Conservation (phyloP, 108 stramenopile genomes). For the Nitzschia inconspicua region DNA sequence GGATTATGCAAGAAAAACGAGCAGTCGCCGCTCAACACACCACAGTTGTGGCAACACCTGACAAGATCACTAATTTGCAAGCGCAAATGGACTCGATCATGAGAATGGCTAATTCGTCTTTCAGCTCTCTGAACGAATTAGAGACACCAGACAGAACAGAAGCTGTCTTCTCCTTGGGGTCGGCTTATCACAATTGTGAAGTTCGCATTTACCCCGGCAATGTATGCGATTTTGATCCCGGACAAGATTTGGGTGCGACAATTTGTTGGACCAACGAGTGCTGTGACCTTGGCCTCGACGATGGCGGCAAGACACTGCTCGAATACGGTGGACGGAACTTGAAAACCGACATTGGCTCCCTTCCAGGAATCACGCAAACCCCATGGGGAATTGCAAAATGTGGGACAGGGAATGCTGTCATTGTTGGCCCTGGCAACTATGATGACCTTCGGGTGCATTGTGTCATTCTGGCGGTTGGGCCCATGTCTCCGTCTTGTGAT, state of each 20-base stretch:
- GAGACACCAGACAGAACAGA: slow-evolving; percentile 12
- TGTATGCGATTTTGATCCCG: slow-evolving; percentile 29
- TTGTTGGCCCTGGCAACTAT: slow-evolving; percentile 38
- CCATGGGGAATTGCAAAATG: slow-evolving; percentile 33
- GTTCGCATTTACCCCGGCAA: slow-evolving; percentile 22
- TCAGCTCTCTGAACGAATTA: slow-evolving; percentile 18
- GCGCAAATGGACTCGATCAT: slow-evolving; percentile 30
- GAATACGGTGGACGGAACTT: slow-evolving; percentile 23
- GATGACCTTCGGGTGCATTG: slow-evolving; percentile 28
- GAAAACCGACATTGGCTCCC: slow-evolving; percentile 14
- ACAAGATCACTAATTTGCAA: slow-evolving; percentile 21
- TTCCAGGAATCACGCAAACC: slow-evolving; percentile 32
- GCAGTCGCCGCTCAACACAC: not conserved
- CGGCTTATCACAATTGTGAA: slow-evolving; percentile 31
- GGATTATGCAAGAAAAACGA: slow-evolving; percentile 33
- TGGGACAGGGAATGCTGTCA: slow-evolving; percentile 38
- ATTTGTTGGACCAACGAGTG: slow-evolving; percentile 42
- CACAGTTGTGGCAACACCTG: slow-evolving; percentile 5
- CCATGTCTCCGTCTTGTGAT: slow-evolving; percentile 12
- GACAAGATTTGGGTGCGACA: slow-evolving; percentile 29
- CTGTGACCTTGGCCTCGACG: slow-evolving; percentile 25
- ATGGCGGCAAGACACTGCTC: slow-evolving; percentile 10
- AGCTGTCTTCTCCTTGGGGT: slow-evolving; percentile 26
- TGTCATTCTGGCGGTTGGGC: slow-evolving; percentile 36
- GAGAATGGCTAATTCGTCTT: slow-evolving; percentile 29